These are phyloP conservation scores for Backusella morwellensis DNA, from an alignment of 192 early-diverging fungal species.

Conservation along the genomic window DNA sequence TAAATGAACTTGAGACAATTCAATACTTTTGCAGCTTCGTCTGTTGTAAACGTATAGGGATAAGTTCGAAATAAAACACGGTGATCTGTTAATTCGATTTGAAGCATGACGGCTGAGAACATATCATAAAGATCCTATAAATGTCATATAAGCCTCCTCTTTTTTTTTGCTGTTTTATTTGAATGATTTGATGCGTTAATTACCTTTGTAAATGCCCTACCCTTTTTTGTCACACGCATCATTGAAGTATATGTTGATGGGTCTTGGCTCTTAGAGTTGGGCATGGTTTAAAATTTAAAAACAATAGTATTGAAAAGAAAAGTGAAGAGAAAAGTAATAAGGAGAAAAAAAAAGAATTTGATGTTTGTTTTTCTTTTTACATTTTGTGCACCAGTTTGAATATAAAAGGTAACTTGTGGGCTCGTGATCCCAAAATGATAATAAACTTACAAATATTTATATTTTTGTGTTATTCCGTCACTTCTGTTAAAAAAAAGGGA, in stretches of 20 bases:
- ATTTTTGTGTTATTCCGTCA: too few species aligned
- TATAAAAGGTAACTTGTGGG: neutral
- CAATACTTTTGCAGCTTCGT: conserved; percentile 48
- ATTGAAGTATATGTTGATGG: conserved; percentile 18
- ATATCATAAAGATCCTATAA: conserved; percentile 52
- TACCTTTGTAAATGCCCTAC: conserved; percentile 17
- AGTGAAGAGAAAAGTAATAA: neutral
- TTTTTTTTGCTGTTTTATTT: neutral
- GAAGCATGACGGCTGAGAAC: conserved; percentile 47
- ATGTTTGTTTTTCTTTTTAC: neutral
- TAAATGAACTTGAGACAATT: conserved; percentile 47
- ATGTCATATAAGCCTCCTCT: neutral
- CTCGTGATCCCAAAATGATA: too few species aligned
- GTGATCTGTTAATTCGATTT: conserved; percentile 44
- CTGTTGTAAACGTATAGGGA: conserved; percentile 51
- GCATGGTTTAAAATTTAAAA: neutral
- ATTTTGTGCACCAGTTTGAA: neutral
- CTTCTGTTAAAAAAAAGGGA: too few species aligned
- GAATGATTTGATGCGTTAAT: neutral
- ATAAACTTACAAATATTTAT: neutral
- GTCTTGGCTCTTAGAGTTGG: neutral
- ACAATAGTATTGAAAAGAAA: neutral
- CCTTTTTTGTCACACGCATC: conserved; percentile 14
- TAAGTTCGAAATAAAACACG: conserved; percentile 49
- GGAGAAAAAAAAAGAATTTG: conserved; percentile 6